Percentiles rank a stretch among this genome's conserved stretches.
phyloP scores from a whole-genome alignment of 192 early-diverging fungal species.

The Backusella psychrophila region DNA sequence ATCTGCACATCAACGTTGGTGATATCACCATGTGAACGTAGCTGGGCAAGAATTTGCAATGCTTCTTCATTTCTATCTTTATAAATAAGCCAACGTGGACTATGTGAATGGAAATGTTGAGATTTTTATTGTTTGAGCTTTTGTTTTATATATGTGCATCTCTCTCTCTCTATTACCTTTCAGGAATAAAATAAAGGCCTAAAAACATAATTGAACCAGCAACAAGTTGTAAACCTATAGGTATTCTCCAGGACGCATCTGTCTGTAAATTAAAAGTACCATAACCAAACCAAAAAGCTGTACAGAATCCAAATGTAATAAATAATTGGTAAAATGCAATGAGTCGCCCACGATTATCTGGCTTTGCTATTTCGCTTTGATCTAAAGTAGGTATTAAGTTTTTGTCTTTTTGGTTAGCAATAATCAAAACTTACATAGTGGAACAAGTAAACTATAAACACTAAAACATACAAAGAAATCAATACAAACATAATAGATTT shows the following conservation, averaged over 20 bases:
- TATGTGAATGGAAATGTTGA: constrained; percentile 19
- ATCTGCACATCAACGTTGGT: constrained; percentile 49
- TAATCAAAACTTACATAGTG: constrained; percentile 36
- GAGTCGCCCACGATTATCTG: constrained; percentile 74
- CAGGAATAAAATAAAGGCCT: constrained; percentile 22
- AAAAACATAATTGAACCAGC: constrained; percentile 13
- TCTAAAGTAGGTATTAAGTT: background rate
- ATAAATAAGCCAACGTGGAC: constrained; percentile 84
- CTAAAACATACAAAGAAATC: background rate
- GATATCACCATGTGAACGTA: constrained; percentile 60
- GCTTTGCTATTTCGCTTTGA: constrained; percentile 26
- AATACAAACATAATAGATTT: too few species aligned
- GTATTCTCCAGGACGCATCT: constrained; percentile 1
- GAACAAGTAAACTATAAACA: constrained; percentile 46
- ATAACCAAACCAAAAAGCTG: constrained; percentile 33
- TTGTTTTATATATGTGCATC: background rate
- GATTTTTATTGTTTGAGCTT: background rate
- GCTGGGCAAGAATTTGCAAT: constrained; percentile 60
- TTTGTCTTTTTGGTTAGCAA: background rate
- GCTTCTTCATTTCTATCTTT: constrained; percentile 68
- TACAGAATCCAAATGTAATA: constrained; percentile 77
- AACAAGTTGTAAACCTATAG: constrained; percentile 11
- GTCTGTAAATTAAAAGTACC: background rate
- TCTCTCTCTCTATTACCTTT: constrained; percentile 11
- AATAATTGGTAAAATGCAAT: constrained; percentile 85